phyloP scores from a whole-genome alignment of 2,329 filamentous ascomycete genomes.

The Meredithiella fracta region DNA sequence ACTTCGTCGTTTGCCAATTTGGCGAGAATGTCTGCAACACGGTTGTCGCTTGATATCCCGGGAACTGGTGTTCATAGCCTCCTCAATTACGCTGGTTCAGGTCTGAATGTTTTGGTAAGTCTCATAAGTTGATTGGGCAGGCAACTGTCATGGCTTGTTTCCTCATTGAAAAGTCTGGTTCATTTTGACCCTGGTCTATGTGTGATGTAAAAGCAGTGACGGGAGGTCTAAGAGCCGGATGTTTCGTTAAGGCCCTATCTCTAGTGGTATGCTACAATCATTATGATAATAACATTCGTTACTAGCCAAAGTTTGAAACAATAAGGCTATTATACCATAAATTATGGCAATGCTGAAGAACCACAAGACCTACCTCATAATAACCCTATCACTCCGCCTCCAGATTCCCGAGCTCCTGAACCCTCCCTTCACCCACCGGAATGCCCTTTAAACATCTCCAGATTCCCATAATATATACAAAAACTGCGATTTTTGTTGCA shows the following conservation, averaged over 20 bases:
- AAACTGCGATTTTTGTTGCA: no score
- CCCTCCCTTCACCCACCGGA: no score
- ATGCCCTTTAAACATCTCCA: no score
- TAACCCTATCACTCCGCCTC: no score
- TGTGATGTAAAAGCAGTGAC: not conserved
- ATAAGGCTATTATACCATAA: no score
- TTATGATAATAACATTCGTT: not conserved
- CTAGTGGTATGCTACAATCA: not conserved
- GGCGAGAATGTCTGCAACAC: no score
- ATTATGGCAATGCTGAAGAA: no score
- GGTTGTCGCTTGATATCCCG: no score
- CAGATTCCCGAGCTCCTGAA: no score
- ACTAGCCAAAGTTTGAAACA: not conserved
- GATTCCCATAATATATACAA: no score
- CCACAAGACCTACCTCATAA: no score
- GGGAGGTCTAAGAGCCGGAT: not conserved
- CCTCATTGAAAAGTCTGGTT: not conserved
- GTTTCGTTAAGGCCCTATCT: not conserved
- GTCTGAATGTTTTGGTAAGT: not conserved
- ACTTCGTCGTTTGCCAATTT: no score
- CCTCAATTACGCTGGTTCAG: not conserved
- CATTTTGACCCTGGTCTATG: conserved; percentile 4
- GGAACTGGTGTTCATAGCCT: not conserved
- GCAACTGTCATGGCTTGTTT: not conserved
- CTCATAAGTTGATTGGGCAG: not conserved